phyloP scores from a whole-genome alignment of 768 basidiomycete genomes.

The Lactarius hatsudake region DNA sequence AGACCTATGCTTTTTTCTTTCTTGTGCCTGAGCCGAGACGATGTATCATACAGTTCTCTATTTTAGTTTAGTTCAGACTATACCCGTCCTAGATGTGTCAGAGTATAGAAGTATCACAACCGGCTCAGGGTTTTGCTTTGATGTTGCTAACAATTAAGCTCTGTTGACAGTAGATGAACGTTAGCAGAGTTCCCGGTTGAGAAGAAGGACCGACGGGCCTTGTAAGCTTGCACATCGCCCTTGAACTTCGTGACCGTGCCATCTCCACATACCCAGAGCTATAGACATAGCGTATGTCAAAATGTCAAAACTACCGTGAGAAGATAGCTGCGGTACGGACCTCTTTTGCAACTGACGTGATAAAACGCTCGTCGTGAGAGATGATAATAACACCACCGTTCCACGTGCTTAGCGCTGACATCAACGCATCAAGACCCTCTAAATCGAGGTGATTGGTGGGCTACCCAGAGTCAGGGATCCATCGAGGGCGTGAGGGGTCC shows the following conservation, averaged over 20 bases:
- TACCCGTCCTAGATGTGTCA: conserved; percentile 5
- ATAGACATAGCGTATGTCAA: conserved; percentile 12
- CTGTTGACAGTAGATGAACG: neutral
- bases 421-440: conserved; percentile 94
- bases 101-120: conserved; percentile 1
- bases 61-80: neutral
- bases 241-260: conserved; percentile 77
- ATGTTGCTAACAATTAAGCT: conserved; percentile 34
- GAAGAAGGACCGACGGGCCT: conserved; percentile 47
- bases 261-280: conserved; percentile 94
- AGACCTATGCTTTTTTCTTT: conserved; percentile 32
- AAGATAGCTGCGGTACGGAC: conserved; percentile 39
- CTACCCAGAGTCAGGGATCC: conserved; percentile 36
- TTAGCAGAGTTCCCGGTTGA: neutral
- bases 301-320: conserved; percentile 18
- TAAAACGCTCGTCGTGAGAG: conserved; percentile 95
- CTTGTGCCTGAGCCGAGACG: conserved; percentile 38
- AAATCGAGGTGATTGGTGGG: conserved; percentile 97
- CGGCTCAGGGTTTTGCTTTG: conserved; percentile 34
- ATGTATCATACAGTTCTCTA: conserved; percentile 1
- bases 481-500: neutral
- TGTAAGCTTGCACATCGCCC: conserved; percentile 90
- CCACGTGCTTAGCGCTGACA: conserved; percentile 75
- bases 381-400: conserved; percentile 92
- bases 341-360: conserved; percentile 84